Conservation (phyloP, 495 filamentous ascomycete genomes). For the Talaromyces borbonicus region DNA sequence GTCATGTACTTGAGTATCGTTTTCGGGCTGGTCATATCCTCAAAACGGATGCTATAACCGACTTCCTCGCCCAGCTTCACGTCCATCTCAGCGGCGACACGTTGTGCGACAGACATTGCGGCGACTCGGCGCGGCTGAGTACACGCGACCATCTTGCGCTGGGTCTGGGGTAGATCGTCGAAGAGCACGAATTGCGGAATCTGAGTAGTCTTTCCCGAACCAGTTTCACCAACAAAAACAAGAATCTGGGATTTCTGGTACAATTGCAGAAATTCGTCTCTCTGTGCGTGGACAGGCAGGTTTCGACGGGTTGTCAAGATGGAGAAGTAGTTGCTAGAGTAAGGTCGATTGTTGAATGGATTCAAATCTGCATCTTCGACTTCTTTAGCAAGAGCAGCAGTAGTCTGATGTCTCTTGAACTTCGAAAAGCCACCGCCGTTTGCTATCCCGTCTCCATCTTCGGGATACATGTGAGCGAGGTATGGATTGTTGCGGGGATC, state of each 20-base stretch:
- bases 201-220: slow-evolving; percentile 98
- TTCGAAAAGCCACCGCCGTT: slow-evolving; percentile 45
- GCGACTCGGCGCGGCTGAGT: slow-evolving; percentile 97
- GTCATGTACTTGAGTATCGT: slow-evolving; percentile 99
- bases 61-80: slow-evolving; percentile 90
- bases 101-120: slow-evolving; percentile 97
- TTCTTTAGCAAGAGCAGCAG: slow-evolving; percentile 57
- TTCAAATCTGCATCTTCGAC: slow-evolving; percentile 79
- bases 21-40: slow-evolving; percentile 83
- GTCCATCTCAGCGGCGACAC: slow-evolving; percentile 96
- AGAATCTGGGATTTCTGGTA: slow-evolving; percentile 92
- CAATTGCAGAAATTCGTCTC: slow-evolving; percentile 84
- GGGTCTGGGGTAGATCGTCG: slow-evolving; percentile 85
- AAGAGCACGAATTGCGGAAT: slow-evolving; percentile 97
- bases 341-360: slow-evolving; percentile 65
- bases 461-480: slow-evolving; percentile 74
- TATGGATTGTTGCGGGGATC: slow-evolving; percentile 69
- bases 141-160: slow-evolving; percentile 86
- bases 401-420: slow-evolving; percentile 73
- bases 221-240: slow-evolving; percentile 97
- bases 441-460: slow-evolving; percentile 37
- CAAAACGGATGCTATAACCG: slow-evolving; percentile 98
- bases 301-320: slow-evolving; percentile 77
- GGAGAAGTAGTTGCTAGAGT: slow-evolving; percentile 76
- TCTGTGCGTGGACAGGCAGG: slow-evolving; percentile 82